These are phyloP conservation scores for Agrocybe praecox DNA, from an alignment of 768 basidiomycete species.

Conservation along the genomic window DNA sequence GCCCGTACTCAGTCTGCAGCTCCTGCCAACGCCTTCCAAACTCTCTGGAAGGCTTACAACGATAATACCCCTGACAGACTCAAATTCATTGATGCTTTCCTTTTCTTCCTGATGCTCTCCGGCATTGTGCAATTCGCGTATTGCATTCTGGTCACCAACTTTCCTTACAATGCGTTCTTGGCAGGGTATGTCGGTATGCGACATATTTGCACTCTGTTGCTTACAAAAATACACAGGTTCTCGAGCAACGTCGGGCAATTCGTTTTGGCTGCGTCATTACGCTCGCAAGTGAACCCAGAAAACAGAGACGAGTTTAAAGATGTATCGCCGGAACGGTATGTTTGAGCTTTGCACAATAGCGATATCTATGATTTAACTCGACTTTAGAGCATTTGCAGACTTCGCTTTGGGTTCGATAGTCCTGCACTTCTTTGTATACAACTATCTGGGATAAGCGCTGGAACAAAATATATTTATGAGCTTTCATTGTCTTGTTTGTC, in stretches of 20 bases:
- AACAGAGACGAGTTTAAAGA: conserved; percentile 85
- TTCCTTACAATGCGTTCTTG: conserved; percentile 96
- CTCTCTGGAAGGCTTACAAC: conserved; percentile 78
- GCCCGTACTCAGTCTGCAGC: conserved; percentile 27
- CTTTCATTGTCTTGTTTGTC: not conserved
- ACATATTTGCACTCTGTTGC: not conserved
- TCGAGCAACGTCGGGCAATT: conserved; percentile 95
- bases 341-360: conserved; percentile 1
- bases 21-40: conserved; percentile 43
- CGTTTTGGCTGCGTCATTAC: conserved; percentile 88
- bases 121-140: conserved; percentile 92
- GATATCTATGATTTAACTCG: conserved; percentile 1
- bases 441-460: conserved; percentile 82
- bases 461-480: conserved; percentile 7
- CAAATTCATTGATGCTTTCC: conserved; percentile 93
- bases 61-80: conserved; percentile 80
- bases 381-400: conserved; percentile 90
- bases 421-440: conserved; percentile 97
- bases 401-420: conserved; percentile 95
- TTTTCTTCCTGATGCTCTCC: conserved; percentile 88
- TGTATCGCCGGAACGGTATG: conserved; percentile 92
- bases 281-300: conserved; percentile 88
- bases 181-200: conserved; percentile 69
- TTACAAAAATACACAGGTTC: conserved; percentile 58
- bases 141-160: conserved; percentile 89